Percentiles rank a stretch among this genome's conserved stretches.
phyloP scores from a whole-genome alignment of 192 early-diverging fungal species.

The Spizellomyces sp. region DNA sequence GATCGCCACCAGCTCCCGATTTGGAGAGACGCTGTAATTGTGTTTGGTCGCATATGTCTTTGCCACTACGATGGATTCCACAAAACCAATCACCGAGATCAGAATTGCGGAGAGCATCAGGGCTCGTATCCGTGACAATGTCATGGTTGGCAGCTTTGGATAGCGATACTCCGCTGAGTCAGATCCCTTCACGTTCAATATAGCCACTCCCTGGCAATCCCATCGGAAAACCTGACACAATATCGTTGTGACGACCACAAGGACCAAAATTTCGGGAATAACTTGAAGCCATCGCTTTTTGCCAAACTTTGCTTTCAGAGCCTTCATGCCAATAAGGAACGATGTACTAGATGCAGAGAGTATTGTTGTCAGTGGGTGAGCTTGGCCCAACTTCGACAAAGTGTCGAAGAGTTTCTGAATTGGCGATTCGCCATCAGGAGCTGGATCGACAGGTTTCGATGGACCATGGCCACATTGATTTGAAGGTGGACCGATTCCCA shows the following conservation, averaged over 20 bases:
- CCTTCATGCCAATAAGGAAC: conserved; percentile 64
- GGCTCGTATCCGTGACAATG: conserved; percentile 61
- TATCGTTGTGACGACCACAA: conserved; percentile 75
- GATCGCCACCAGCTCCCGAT: conserved; percentile 95
- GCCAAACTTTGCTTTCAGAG: conserved; percentile 57
- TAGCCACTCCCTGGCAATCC: conserved; percentile 70
- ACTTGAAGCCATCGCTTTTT: conserved; percentile 62
- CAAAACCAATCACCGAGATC: conserved; percentile 95
- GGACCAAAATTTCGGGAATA: conserved; percentile 89
- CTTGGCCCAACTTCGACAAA: conserved; percentile 59
- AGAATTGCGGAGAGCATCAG: conserved; percentile 82
- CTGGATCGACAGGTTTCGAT: not conserved
- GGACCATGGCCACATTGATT: conserved; percentile 10
- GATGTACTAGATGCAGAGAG: conserved; percentile 71
- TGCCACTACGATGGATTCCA: conserved; percentile 93
- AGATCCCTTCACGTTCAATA: conserved; percentile 79
- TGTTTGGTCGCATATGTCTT: conserved; percentile 91
- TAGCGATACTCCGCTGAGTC: conserved; percentile 57
- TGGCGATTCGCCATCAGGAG: conserved; percentile 55
- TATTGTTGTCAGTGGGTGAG: conserved; percentile 69
- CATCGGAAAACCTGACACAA: conserved; percentile 67
- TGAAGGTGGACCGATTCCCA: conserved; percentile 55
- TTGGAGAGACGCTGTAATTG: conserved; percentile 91
- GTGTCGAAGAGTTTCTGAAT: conserved; percentile 76
- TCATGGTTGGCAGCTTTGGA: conserved; percentile 62